Base-by-base conservation (phyloP, 2,329 filamentous ascomycete genomes). In the Talaromyces amestolkiae region DNA sequence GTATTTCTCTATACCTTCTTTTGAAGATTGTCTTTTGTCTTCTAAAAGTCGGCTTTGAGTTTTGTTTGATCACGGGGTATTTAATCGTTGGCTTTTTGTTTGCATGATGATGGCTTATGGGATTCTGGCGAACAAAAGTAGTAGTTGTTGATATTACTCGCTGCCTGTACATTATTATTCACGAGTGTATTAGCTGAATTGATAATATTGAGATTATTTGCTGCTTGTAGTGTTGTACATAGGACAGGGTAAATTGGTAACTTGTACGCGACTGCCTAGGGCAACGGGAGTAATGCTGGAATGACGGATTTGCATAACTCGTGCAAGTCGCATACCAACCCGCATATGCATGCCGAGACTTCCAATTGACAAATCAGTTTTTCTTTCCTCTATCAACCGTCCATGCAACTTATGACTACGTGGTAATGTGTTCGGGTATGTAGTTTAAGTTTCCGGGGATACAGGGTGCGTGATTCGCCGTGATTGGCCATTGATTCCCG, bases 51-150 rank as follows among this genome's bases (percentile, higher is more conserved):
- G 35, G 35, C 39, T 58, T 49, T 27, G 13, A 22, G 37, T 9
- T 13, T 37, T 56, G 19, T 39, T 35, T 58, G 22, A 15, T 22
- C 39, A 22, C 24, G 5, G 47, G 47, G 27, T 31, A 24, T 2
- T 51, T 31, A 51, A 51, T 51, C 7, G 6, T 51, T 51, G 24
- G 45, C 56, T 45, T 43, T 59, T 45, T 39, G 35, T 59, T 43
- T 43, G 39, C 56, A 59, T 59, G 56, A 59, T 59, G 56, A 59
- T 59, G 56, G 56, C 39, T 59, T 33, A 59, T 59, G 56, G 56
- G 56, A 45, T 59, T 37, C n/a, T 31, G 56, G 56, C 56, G 31
- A 33, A 41, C 22, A 59, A 59, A 59, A 59, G 37, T 59, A 45
- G 37, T 33, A 27, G 19, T 19, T 41, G 54, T 41, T 58, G 27